Percentiles rank a stretch among this genome's conserved stretches.
Evolutionary conservation across 2,329 filamentous ascomycete species (phyloP).

Genomic region (Bipolaris sorokiniana): DNA sequence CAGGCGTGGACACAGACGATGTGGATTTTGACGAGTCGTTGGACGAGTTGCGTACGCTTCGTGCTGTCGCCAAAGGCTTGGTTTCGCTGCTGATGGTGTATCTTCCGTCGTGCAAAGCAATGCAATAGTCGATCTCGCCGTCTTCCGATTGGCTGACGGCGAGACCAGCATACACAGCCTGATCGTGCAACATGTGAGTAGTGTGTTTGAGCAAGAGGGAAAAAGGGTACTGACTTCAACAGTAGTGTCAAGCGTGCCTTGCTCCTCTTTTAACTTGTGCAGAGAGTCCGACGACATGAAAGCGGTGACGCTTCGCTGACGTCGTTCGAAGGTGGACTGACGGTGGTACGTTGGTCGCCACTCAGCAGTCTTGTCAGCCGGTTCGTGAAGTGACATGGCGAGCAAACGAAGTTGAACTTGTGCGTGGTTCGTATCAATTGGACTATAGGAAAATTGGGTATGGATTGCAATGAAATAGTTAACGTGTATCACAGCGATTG

Average conservation of each 20-base stretch:
- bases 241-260: slow-evolving; percentile 8
- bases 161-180: slow-evolving; percentile 65
- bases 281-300: slow-evolving; percentile 12
- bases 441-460: not conserved
- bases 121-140: slow-evolving; percentile 56
- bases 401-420: not conserved
- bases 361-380: slow-evolving; percentile 2
- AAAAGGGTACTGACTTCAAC: slow-evolving; percentile 5
- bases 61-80: slow-evolving; percentile 8
- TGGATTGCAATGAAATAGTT: not conserved
- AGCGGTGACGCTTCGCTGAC: slow-evolving; percentile 10
- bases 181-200: slow-evolving; percentile 7
- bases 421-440: not conserved
- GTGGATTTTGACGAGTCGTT: slow-evolving; percentile 11
- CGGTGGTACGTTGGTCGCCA: slow-evolving; percentile 6
- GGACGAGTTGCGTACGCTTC: not conserved
- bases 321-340: slow-evolving; percentile 10
- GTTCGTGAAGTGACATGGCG: slow-evolving; percentile 8
- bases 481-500: not conserved
- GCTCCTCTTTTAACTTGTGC: slow-evolving; percentile 11
- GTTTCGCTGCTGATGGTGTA: slow-evolving; percentile 77
- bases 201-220: not conserved
- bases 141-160: slow-evolving; percentile 62
- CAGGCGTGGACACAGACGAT: slow-evolving; percentile 22
- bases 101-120: slow-evolving; percentile 75